phyloP scores from a whole-genome alignment of 169 alveolate species.

The Theileria annulata region DNA sequence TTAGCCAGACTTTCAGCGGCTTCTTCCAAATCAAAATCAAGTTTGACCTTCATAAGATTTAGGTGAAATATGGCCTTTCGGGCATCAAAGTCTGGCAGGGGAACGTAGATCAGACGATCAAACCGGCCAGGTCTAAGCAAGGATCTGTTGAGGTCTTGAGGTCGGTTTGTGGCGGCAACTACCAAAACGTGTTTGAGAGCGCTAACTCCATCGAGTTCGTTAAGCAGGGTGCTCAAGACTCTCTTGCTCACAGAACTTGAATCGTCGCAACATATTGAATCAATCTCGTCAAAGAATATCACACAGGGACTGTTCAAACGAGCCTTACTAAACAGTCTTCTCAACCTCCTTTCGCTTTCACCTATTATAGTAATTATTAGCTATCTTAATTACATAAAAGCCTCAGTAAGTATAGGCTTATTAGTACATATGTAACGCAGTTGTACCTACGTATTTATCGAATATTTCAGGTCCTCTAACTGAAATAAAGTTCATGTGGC shows the following conservation, averaged over 20 bases:
- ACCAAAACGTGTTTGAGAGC: slow-evolving; percentile 88
- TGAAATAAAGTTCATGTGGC: slow-evolving; percentile 95
- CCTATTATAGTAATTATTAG: slow-evolving; percentile 69
- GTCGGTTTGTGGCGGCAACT: slow-evolving; percentile 98
- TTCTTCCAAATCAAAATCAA: slow-evolving; percentile 78
- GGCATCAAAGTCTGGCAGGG: slow-evolving; percentile 94
- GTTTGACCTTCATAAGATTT: slow-evolving; percentile 34
- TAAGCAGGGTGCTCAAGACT: slow-evolving; percentile 95
- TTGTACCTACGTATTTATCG: slow-evolving; percentile 91
- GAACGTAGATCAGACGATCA: slow-evolving; percentile 96
- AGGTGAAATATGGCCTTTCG: slow-evolving; percentile 89
- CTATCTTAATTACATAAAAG: neutral
- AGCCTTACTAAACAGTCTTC: slow-evolving; percentile 96
- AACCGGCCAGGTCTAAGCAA: slow-evolving; percentile 98
- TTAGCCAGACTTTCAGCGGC: slow-evolving; percentile 87
- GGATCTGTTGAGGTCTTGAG: slow-evolving; percentile 96
- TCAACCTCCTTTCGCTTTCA: slow-evolving; percentile 95
- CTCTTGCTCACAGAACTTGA: slow-evolving; percentile 88
- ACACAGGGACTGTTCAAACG: slow-evolving; percentile 95
- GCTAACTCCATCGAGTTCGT: slow-evolving; percentile 98
- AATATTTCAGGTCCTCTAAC: slow-evolving; percentile 99
- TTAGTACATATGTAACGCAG: neutral
- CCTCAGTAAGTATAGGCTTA: neutral
- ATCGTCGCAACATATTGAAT: slow-evolving; percentile 84
- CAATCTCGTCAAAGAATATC: slow-evolving; percentile 98